Evolutionary conservation across 2,329 filamentous ascomycete species (phyloP).

Genomic region (Phialocephala subalpina): DNA sequence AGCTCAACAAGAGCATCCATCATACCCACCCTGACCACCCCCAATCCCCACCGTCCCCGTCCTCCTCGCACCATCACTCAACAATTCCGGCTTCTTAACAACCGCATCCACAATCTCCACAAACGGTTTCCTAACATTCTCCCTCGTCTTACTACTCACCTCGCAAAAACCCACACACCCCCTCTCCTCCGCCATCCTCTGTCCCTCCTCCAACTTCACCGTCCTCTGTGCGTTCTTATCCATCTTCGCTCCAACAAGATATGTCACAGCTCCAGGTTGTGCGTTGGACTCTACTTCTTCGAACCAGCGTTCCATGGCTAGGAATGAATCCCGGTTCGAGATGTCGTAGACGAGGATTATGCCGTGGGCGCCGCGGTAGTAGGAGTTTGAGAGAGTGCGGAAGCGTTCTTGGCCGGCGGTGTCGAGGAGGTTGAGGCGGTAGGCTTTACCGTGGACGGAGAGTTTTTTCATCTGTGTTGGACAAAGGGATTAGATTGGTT

Average conservation of each 20-base stretch:
- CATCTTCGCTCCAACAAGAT: conserved; percentile 60
- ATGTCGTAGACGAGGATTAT: conserved; percentile 97
- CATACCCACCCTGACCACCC: conserved; percentile 24
- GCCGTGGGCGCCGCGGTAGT: conserved; percentile 94
- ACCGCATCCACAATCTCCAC: conserved; percentile 60
- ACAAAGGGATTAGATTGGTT: background rate
- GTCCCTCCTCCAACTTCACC: conserved; percentile 57
- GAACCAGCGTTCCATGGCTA: conserved; percentile 61
- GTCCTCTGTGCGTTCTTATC: conserved; percentile 55
- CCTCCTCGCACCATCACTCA: conserved; percentile 40
- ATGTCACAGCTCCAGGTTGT: conserved; percentile 56
- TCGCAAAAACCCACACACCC: conserved; percentile 60
- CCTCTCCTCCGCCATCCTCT: conserved; percentile 52
- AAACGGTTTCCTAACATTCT: conserved; percentile 60
- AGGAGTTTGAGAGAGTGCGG: conserved; percentile 90
- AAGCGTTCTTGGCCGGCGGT: conserved; percentile 97
- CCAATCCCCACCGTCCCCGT: conserved; percentile 38
- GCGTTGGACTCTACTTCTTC: conserved; percentile 60
- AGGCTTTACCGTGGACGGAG: conserved; percentile 58
- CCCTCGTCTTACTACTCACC: conserved; percentile 60
- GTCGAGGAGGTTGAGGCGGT: conserved; percentile 68
- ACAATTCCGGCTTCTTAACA: conserved; percentile 53
- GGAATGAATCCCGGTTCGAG: conserved; percentile 65
- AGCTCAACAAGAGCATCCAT: conserved; percentile 38
- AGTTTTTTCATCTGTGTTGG: conserved; percentile 57